Conservation (phyloP, 495 filamentous ascomycete genomes). For the Penicillium tannophilum region DNA sequence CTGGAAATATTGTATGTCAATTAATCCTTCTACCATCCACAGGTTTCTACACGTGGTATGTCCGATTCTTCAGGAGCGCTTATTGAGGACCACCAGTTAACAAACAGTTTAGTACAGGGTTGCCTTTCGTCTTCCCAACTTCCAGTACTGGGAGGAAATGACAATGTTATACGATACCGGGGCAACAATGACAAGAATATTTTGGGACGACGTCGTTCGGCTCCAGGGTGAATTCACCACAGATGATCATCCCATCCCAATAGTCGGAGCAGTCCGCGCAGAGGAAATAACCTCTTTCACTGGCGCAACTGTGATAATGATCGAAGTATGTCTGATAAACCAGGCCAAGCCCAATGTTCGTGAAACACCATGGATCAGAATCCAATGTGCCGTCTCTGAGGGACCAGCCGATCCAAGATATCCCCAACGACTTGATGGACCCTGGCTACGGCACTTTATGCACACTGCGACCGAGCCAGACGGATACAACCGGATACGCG, state of each 20-base stretch:
- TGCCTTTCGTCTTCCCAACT: not conserved
- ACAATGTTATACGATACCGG: too few species aligned
- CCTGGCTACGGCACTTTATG: not conserved
- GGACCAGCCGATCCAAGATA: not conserved
- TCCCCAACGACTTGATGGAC: not conserved
- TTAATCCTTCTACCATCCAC: not conserved
- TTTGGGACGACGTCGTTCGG: not conserved
- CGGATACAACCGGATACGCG: not conserved
- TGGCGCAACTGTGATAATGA: not conserved
- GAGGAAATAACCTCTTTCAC: not conserved
- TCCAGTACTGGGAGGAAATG: not conserved
- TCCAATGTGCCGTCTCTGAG: not conserved
- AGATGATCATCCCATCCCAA: not conserved
- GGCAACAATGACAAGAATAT: not conserved
- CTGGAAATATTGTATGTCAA: not conserved
- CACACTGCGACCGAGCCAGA: not conserved
- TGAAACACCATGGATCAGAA: not conserved
- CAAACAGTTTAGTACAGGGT: not conserved
- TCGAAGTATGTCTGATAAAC: not conserved
- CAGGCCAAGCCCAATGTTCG: not conserved
- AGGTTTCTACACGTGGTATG: not conserved
- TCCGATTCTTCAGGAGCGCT: too few species aligned
- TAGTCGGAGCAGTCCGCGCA: not conserved
- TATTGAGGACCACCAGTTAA: not conserved
- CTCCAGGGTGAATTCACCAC: not conserved